Evolutionary conservation across 352 stramenopile genomes (phyloP), one percentile per base, ranked within the genome.

Genomic region (Pythium aquatile): DNA sequence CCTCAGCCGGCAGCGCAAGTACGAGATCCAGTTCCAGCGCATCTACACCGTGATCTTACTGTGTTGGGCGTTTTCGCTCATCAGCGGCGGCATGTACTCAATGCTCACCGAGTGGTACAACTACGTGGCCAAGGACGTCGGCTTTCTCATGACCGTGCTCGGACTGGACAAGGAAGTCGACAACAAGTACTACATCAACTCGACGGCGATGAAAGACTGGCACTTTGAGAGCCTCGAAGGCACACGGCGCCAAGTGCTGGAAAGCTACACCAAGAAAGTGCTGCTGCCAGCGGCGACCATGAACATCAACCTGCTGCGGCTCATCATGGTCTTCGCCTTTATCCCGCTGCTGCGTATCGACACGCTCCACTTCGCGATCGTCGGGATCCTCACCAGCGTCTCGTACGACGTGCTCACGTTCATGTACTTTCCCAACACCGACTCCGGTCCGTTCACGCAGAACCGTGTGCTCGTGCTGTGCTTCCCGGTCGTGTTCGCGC

Each of bases 91-190:
- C 6, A 88, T 91, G 81, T 90, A 91, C 54, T 91, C 85, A 20
- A 88, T 93, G 82, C 74, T 93, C n/a, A 80, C 66, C 24, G 85
- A 93, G 66, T 93, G 82, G 82, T 89, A 80, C 67, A 85, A 78
- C 55, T 91, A 90, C 68, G 72, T 93, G 7, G 70, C 72, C 13
- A 85, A 86, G 56, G 83, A 93, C 63, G 71, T 93, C 5, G 64
- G 77, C 17, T 77, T 88, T 39, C 67, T 93, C 37, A 83, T 93
- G 72, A 64, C 80, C 10, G 69, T 75, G n/a, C 65, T 91, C n/a
- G 59, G 68, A 1, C 75, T 91, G 24, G 61, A 65, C 0, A 73
- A 73, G 20, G 54, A 68, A 5, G 68, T 75, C 9, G 68, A 70
- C 5, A 71, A 54, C 0, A 66, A 79, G 4, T 89, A 79, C 30